These are phyloP conservation scores for Lactarius hatsudake DNA, from an alignment of 768 basidiomycete genomes.

Conservation along the genomic window DNA sequence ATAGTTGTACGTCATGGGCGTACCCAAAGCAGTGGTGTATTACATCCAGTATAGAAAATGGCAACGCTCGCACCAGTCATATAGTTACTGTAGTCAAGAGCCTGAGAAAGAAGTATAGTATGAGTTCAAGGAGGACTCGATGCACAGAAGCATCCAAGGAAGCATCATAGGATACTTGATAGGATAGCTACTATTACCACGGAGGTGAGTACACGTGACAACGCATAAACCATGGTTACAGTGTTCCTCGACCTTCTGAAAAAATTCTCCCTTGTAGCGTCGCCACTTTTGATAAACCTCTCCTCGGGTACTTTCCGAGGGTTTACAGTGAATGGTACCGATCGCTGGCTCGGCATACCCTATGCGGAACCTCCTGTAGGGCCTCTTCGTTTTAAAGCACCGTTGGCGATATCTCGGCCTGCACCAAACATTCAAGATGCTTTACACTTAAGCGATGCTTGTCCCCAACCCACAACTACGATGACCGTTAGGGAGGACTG, in stretches of 20 bases:
- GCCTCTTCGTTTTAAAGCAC: slow-evolving; percentile 53
- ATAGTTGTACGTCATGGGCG: neutral
- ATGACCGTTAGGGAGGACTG: slow-evolving; percentile 53
- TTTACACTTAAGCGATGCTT: slow-evolving; percentile 51
- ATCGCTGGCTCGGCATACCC: slow-evolving; percentile 60
- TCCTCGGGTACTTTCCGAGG: slow-evolving; percentile 50
- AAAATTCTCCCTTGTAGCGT: neutral
- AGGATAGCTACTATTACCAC: too few species aligned
- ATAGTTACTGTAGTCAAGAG: neutral
- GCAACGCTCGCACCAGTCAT: neutral
- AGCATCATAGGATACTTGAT: too few species aligned
- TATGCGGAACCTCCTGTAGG: slow-evolving; percentile 59
- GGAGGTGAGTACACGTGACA: too few species aligned
- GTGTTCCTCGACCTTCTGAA: neutral
- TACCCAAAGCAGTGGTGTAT: neutral
- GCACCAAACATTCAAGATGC: slow-evolving; percentile 41
- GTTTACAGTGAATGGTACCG: slow-evolving; percentile 43
- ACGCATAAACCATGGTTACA: neutral
- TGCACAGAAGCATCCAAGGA: too few species aligned
- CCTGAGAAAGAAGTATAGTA: neutral
- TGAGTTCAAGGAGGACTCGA: neutral
- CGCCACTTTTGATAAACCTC: slow-evolving; percentile 38
- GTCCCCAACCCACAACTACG: slow-evolving; percentile 46
- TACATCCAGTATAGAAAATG: neutral
- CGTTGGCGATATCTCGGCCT: slow-evolving; percentile 40